Base-by-base conservation (phyloP, 148 eudicot genomes). In the Cornus kousa region DNA sequence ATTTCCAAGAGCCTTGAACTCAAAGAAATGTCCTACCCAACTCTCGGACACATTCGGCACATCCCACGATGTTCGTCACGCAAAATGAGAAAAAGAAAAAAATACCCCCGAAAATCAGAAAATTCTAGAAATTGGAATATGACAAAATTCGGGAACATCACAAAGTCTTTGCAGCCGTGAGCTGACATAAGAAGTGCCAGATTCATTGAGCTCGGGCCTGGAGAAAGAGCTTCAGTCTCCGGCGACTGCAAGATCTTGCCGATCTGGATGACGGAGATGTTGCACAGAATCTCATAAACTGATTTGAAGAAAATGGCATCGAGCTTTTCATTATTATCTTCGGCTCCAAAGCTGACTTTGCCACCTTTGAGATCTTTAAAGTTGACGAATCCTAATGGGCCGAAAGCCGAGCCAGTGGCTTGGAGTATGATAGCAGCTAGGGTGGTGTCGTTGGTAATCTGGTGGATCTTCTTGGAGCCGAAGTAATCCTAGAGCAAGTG, bases 351-450 rank as follows among this genome's bases (percentile, higher is more conserved):
- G 1, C 90, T 97, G 35, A 95, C 99, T 84, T 89, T 91, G 0
- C 99, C 99, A 48, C 97, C 99, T 67, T 86, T 91, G 23, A 88
- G 73, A 67, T 91, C 92, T 39, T 97, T 95, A 28, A 95, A 91
- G 78, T 91, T 93, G 74, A 95, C 95, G 78, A 95, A 93, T 0
- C 99, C 99, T 12, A 97, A 77, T 20, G 92, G 81, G 0, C 99
- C 99, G 0, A 89, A 48, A 9, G 99, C 99, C 7, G 89, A 33
- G 4, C 99, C 99, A 75, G 97, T 91, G 71, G 99, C 99, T 70
- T 96, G 99, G 87, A 76, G 93, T 92, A 95, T 89, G 1, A 97
- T 96, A 39, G 99, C 99, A 43, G 99, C 93, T 32, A 92, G 70
- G 93, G n/a, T n/a, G n/a, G n/a, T n/a, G n/a, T n/a, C n/a, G n/a